Evolutionary conservation across 2,329 filamentous ascomycete genomes (phyloP).

Genomic region (Ascochyta rabiei): DNA sequence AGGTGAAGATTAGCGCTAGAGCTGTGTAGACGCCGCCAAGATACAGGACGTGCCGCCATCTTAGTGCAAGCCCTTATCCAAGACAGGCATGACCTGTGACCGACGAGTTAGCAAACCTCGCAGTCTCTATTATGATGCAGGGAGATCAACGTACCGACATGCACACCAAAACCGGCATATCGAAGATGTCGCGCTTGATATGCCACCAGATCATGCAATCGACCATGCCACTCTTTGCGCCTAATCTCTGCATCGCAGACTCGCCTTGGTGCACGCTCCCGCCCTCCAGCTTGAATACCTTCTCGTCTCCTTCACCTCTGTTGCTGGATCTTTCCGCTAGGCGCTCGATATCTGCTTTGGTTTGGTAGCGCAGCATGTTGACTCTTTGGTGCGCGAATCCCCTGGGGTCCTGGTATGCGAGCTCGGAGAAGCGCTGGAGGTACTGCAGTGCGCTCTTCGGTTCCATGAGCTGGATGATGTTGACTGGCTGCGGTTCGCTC

Average conservation of each 20-base stretch:
- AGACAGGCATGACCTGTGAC: conserved; percentile 39
- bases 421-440: conserved; percentile 91
- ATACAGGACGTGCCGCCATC: background rate
- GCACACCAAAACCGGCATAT: conserved; percentile 97
- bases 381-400: conserved; percentile 84
- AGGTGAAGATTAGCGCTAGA: background rate
- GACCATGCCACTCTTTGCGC: conserved; percentile 83
- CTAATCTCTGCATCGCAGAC: conserved; percentile 80
- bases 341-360: conserved; percentile 51
- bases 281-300: conserved; percentile 39
- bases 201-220: conserved; percentile 97
- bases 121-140: background rate
- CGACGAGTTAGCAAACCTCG: background rate
- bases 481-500: conserved; percentile 73
- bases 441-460: conserved; percentile 93
- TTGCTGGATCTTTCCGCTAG: conserved; percentile 31
- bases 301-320: conserved; percentile 22
- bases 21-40: background rate
- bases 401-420: conserved; percentile 89
- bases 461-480: conserved; percentile 89
- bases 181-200: conserved; percentile 94
- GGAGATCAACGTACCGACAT: conserved; percentile 79
- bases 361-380: conserved; percentile 83
- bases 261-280: conserved; percentile 60
- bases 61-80: conserved; percentile 33